These are phyloP conservation scores for Leucocoprinus birnbaumii DNA, from an alignment of 768 basidiomycete species.

Conservation along the genomic window DNA sequence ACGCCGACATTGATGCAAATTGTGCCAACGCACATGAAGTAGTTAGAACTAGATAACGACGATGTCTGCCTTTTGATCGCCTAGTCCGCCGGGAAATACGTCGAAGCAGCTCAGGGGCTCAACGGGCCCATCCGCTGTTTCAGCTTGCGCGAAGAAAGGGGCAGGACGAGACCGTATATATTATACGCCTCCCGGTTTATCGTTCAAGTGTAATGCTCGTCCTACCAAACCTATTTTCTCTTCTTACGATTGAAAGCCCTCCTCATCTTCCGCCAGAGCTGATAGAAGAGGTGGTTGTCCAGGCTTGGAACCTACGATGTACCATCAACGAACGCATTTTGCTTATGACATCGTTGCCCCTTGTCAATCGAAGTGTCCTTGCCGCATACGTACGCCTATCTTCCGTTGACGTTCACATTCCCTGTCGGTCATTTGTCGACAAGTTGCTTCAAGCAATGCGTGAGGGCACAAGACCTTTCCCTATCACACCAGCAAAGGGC, in stretches of 20 bases:
- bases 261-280: constrained; percentile 6
- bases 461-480: constrained; percentile 7
- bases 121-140: too few species aligned
- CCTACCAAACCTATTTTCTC: neutral
- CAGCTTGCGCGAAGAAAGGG: neutral
- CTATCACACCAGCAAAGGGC: neutral
- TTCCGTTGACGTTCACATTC: constrained; percentile 29
- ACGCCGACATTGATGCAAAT: neutral
- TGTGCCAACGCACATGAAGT: neutral
- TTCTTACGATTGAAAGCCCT: neutral
- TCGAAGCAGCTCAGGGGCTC: too few species aligned
- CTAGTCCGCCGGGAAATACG: neutral
- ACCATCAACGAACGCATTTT: constrained; percentile 24
- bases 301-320: constrained; percentile 27
- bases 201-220: neutral
- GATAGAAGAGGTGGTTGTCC: constrained; percentile 21
- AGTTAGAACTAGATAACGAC: too few species aligned
- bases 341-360: constrained; percentile 26
- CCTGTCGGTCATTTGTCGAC: constrained; percentile 21
- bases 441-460: constrained; percentile 13
- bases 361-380: constrained; percentile 27
- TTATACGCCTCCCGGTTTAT: neutral
- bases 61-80: neutral
- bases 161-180: neutral
- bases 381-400: constrained; percentile 25